phyloP scores from a whole-genome alignment of 2,329 filamentous ascomycete species.

The Alternaria tenuissima region DNA sequence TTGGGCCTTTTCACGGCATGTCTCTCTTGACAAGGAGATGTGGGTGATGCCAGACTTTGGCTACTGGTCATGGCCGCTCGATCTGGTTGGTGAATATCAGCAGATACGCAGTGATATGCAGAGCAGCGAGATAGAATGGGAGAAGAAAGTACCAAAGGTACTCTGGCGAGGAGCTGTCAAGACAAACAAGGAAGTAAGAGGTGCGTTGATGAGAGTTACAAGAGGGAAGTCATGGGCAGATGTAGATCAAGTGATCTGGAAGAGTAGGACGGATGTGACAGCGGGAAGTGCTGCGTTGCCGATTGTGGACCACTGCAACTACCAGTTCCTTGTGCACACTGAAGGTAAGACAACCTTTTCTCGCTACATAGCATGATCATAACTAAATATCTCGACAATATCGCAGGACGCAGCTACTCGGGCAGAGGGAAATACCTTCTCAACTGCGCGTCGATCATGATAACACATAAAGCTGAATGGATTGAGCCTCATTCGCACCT shows the following conservation, averaged over 20 bases:
- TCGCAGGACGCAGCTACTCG: conserved; percentile 51
- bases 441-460: conserved; percentile 50
- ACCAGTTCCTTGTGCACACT: conserved; percentile 57
- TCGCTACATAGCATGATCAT: neutral
- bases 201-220: conserved; percentile 18
- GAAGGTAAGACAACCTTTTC: conserved; percentile 53
- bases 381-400: neutral
- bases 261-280: conserved; percentile 18
- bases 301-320: conserved; percentile 32
- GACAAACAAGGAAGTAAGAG: conserved; percentile 30
- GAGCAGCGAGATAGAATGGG: conserved; percentile 21
- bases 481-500: conserved; percentile 25
- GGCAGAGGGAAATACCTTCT: conserved; percentile 61
- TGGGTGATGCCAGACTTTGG: conserved; percentile 39
- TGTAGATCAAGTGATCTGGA: conserved; percentile 26
- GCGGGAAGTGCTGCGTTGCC: conserved; percentile 12
- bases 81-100: conserved; percentile 24
- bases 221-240: conserved; percentile 27
- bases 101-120: conserved; percentile 22
- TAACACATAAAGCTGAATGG: conserved; percentile 29
- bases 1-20: conserved; percentile 26
- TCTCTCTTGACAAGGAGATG: conserved; percentile 18
- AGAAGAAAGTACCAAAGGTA: conserved; percentile 23
- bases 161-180: conserved; percentile 46
- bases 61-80: conserved; percentile 33